Evolutionary conservation across 1,139 yeast species (phyloP).

Genomic region (Pichia sp.): DNA sequence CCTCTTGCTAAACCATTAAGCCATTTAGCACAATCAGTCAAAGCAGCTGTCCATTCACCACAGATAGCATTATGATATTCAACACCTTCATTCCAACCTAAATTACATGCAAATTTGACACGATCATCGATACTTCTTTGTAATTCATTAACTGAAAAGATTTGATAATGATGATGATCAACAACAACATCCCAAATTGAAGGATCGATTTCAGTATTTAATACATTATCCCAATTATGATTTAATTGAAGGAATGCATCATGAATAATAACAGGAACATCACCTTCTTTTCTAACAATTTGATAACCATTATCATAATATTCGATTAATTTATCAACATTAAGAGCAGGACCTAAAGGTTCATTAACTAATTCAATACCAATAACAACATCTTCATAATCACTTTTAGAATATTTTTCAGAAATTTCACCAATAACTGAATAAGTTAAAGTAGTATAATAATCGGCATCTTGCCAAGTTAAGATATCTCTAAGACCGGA

Average conservation of each 20-base stretch:
- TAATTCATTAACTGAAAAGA: slow-evolving; percentile 43
- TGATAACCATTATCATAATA: slow-evolving; percentile 41
- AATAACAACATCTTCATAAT: slow-evolving; percentile 44
- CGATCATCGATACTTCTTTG: slow-evolving; percentile 36
- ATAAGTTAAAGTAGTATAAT: slow-evolving; percentile 44
- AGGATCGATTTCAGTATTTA: slow-evolving; percentile 33
- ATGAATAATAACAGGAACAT: slow-evolving; percentile 45
- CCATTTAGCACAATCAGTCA: slow-evolving; percentile 69
- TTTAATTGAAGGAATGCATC: slow-evolving; percentile 48
- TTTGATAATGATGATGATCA: slow-evolving; percentile 64
- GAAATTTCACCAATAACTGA: slow-evolving; percentile 41
- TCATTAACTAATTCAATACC: slow-evolving; percentile 64
- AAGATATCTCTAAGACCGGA: slow-evolving; percentile 73
- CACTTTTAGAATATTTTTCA: slow-evolving; percentile 39
- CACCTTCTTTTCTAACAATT: slow-evolving; percentile 33
- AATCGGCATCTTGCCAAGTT: slow-evolving; percentile 47
- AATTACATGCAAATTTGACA: slow-evolving; percentile 28
- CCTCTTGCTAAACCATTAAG: slow-evolving; percentile 57
- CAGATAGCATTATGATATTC: slow-evolving; percentile 45
- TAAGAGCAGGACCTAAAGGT: slow-evolving; percentile 46
- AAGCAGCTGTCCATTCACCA: slow-evolving; percentile 85
- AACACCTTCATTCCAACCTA: slow-evolving; percentile 23
- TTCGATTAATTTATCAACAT: slow-evolving; percentile 34
- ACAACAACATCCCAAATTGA: slow-evolving; percentile 38
- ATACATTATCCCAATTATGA: slow-evolving; percentile 44